A percentile compares a stretch with the other conserved stretches of the same genome.
Conservation (phyloP, 1,284 basidiomycete genomes). For the Leccinum subrobustum region DNA sequence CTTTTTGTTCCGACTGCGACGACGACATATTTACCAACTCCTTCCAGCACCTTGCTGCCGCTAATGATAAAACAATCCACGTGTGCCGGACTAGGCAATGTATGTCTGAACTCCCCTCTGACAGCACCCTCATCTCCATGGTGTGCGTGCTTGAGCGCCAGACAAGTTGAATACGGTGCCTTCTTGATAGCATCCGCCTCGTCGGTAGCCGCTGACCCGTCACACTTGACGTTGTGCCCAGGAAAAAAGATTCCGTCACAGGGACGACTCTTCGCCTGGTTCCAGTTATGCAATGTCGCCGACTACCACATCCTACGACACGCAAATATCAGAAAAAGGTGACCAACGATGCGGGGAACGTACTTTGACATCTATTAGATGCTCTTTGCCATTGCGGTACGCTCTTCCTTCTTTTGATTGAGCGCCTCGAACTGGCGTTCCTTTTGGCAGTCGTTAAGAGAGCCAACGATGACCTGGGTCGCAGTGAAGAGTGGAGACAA, state of each 20-base stretch:
- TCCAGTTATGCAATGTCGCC: slow-evolving; percentile 92
- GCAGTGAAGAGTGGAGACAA: accelerated
- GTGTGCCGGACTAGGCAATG: slow-evolving; percentile 44
- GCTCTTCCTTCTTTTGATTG: too few relatives aligned
- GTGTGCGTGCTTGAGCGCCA: slow-evolving; percentile 39
- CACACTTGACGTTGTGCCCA: slow-evolving; percentile 94
- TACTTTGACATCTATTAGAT: slow-evolving; percentile 79
- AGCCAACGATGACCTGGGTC: too few relatives aligned
- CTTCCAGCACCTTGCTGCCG: slow-evolving; percentile 94
- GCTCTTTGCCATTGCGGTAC: slow-evolving; percentile 73
- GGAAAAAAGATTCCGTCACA: slow-evolving; percentile 93
- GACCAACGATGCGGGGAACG: slow-evolving; percentile 13
- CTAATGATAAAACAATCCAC: slow-evolving; percentile 93
- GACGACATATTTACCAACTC: slow-evolving; percentile 90
- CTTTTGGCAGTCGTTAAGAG: too few relatives aligned
- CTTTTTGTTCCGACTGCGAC: slow-evolving; percentile 90
- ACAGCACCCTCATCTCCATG: slow-evolving; percentile 26
- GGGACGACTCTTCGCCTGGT: slow-evolving; percentile 93
- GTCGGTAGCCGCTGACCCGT: slow-evolving; percentile 95
- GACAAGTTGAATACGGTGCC: slow-evolving; percentile 75
- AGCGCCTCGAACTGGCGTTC: too few relatives aligned
- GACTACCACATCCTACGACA: slow-evolving; percentile 79
- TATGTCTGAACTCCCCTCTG: slow-evolving; percentile 18
- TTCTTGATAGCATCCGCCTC: slow-evolving; percentile 97
- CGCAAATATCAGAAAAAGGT: background rate